Conservation (phyloP, 352 stramenopile genomes). For the Globisporangium nodosum region DNA sequence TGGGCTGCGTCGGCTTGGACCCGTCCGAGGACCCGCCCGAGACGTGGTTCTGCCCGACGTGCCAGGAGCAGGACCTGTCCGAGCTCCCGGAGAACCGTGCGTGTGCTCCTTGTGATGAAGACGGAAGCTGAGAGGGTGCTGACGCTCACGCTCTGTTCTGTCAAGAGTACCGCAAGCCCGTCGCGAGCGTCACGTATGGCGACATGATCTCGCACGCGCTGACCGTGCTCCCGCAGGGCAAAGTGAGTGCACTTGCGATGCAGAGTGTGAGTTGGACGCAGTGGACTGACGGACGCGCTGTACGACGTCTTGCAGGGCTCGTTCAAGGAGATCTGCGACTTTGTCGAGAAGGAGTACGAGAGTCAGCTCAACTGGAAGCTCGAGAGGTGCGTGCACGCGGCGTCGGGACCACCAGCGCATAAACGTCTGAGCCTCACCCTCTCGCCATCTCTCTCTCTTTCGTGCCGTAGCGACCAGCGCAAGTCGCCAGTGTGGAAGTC, state of each 20-base stretch:
- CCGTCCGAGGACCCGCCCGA: conserved; percentile 41
- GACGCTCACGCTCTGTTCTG: not conserved
- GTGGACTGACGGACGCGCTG: not conserved
- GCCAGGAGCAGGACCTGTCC: conserved; percentile 39
- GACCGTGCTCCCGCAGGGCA: conserved; percentile 46
- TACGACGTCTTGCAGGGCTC: conserved; percentile 32
- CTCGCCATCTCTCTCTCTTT: not conserved
- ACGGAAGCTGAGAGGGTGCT: not conserved
- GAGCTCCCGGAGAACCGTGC: conserved; percentile 71
- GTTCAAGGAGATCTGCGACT: conserved; percentile 89
- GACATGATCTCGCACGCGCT: conserved; percentile 89
- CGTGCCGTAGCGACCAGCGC: conserved; percentile 52
- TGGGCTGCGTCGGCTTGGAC: conserved; percentile 63
- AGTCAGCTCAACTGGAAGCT: conserved; percentile 89
- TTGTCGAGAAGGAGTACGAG: conserved; percentile 83
- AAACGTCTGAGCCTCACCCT: too few relatives aligned
- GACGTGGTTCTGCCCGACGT: conserved; percentile 73
- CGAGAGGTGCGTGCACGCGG: conserved; percentile 40
- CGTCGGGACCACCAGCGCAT: too few relatives aligned
- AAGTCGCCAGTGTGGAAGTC: conserved; percentile 89
- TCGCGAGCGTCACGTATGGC: conserved; percentile 77
- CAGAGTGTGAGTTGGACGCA: not conserved
- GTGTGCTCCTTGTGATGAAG: conserved; percentile 2
- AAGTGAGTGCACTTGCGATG: conserved; percentile 29
- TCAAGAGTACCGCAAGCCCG: conserved; percentile 74